Evolutionary conservation across 2,329 filamentous ascomycete species (phyloP).

Genomic region (Immersiporthe knoxdaviesiana): DNA sequence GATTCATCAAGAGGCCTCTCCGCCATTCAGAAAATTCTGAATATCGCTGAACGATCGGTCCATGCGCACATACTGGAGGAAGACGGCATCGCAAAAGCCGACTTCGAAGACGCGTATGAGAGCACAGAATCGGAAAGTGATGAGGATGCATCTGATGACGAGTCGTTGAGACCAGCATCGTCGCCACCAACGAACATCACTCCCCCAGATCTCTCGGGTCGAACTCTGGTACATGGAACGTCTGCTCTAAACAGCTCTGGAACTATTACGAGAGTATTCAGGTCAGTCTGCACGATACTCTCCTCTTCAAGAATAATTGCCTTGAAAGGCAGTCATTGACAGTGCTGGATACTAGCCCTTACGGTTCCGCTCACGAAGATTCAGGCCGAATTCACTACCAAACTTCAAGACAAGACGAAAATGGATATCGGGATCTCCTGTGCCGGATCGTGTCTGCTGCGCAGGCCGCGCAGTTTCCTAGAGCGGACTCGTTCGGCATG

Average conservation of each 20-base stretch:
- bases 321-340: background rate
- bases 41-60: background rate
- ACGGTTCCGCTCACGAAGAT: background rate
- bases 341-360: background rate
- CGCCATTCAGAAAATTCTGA: constrained; percentile 4
- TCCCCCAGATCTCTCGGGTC: background rate
- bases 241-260: background rate
- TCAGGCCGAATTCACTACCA: background rate
- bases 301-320: background rate
- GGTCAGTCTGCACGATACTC: background rate
- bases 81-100: constrained; percentile 27
- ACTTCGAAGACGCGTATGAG: background rate
- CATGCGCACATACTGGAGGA: constrained; percentile 25
- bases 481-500: background rate
- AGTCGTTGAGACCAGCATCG: background rate
- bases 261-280: background rate
- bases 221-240: background rate
- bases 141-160: background rate
- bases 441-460: background rate
- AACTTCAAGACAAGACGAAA: background rate
- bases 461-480: background rate
- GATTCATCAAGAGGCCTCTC: constrained; percentile 20
- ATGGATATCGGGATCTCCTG: background rate
- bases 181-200: background rate
- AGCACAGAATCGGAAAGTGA: background rate